phyloP scores from a whole-genome alignment of 352 stramenopile genomes.

The Phytophthora colocasiae region DNA sequence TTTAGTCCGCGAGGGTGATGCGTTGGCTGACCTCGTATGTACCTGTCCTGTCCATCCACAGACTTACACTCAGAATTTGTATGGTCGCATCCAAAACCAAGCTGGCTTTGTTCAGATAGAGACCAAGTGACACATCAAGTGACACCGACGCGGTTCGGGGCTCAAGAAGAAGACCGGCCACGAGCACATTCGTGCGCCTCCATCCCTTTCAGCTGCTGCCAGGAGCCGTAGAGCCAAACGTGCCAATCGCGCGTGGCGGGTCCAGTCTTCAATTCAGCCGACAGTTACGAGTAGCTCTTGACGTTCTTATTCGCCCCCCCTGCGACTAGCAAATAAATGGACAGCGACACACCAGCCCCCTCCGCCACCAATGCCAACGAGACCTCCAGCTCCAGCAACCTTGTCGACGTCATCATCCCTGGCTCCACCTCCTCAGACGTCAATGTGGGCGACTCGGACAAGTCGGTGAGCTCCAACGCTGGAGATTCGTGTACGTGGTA shows the following conservation, averaged over 20 bases:
- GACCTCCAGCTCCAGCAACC: conserved; percentile 2
- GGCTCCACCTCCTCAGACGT: not conserved
- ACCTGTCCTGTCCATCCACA: not conserved
- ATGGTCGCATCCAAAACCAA: conserved; percentile 10
- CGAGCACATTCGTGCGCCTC: not conserved
- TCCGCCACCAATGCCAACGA: not conserved
- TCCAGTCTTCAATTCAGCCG: conserved; percentile 10
- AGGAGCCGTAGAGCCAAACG: not conserved
- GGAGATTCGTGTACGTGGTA: conserved; percentile 51
- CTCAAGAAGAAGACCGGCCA: conserved; percentile 6
- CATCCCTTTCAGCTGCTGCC: conserved; percentile 2
- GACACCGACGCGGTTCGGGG: conserved; percentile 11
- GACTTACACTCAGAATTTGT: conserved; percentile 14
- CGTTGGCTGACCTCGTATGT: not conserved
- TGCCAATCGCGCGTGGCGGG: conserved; percentile 2
- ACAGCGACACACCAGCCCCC: not conserved
- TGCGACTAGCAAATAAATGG: conserved; percentile 13
- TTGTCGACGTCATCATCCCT: conserved; percentile 9
- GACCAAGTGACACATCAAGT: conserved; percentile 29
- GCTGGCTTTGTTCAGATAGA: conserved; percentile 2
- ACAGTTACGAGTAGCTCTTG: conserved; percentile 13
- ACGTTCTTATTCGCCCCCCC: conserved; percentile 15
- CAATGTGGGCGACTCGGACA: conserved; percentile 11
- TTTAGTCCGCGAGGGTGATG: conserved; percentile 6
- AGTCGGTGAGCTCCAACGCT: conserved; percentile 29